Conservation (phyloP, 257 asterid species). For the Ajuga chamaepitys region DNA sequence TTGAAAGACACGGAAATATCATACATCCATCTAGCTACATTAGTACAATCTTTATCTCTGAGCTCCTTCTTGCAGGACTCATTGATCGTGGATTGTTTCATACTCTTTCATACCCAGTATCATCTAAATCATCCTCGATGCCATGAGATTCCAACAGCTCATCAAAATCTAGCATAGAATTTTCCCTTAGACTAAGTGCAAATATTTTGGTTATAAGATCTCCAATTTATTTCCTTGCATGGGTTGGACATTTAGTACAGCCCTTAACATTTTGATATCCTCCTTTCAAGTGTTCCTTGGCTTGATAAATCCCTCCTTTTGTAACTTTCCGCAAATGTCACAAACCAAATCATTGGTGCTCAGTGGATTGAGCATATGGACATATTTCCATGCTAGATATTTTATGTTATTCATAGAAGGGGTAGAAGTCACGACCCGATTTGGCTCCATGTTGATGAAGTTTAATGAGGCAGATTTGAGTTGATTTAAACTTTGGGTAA, state of each 20-base stretch:
- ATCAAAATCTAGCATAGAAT: not conserved
- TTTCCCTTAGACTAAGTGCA: not conserved
- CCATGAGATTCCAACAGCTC: not conserved
- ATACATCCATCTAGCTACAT: not conserved
- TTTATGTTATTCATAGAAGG: no score
- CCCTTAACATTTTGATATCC: not conserved
- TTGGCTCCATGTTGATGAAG: no score
- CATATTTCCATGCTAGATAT: not conserved
- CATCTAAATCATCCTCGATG: not conserved
- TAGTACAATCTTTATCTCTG: no score
- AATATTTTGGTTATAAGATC: not conserved
- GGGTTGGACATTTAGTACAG: not conserved
- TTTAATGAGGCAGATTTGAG: no score
- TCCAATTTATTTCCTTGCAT: not conserved
- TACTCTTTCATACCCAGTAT: no score
- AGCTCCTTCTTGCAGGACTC: no score
- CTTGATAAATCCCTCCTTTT: not conserved
- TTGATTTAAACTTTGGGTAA: no score
- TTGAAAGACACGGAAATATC: not conserved
- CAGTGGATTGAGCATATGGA: not conserved
- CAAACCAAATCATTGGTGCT: not conserved
- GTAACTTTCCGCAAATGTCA: not conserved
- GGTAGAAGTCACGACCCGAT: no score
- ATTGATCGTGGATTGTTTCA: no score
- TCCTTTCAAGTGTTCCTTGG: not conserved